These are phyloP conservation scores for Elsinoe arachidis DNA, from an alignment of 2,329 filamentous ascomycete species.

Conservation along the genomic window DNA sequence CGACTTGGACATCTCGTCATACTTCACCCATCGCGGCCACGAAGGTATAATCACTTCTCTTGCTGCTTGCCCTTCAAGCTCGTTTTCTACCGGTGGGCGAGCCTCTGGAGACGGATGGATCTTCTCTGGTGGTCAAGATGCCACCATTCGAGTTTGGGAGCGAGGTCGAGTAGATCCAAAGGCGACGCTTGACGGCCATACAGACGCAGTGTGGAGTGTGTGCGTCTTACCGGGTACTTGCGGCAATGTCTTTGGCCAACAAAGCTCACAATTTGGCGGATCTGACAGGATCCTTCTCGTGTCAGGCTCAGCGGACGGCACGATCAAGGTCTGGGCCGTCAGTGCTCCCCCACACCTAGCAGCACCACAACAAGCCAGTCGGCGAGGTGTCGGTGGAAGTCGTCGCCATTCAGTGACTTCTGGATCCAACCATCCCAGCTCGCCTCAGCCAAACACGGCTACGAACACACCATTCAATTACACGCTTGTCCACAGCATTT, in stretches of 20 bases:
- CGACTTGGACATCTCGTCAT: slow-evolving; percentile 84
- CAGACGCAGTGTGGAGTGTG: slow-evolving; percentile 90
- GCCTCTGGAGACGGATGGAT: slow-evolving; percentile 94
- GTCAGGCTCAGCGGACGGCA: slow-evolving; percentile 84
- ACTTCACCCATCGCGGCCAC: slow-evolving; percentile 93
- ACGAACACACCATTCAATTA: slow-evolving; percentile 80
- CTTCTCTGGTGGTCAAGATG: slow-evolving; percentile 92
- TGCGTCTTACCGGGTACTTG: slow-evolving; percentile 83
- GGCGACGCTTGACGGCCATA: slow-evolving; percentile 86
- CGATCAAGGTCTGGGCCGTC: slow-evolving; percentile 87
- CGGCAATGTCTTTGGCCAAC: slow-evolving; percentile 65
- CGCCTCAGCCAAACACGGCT: slow-evolving; percentile 79
- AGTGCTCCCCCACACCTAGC: slow-evolving; percentile 80
- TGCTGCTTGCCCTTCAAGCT: slow-evolving; percentile 78
- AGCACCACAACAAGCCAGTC: slow-evolving; percentile 65
- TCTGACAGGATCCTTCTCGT: slow-evolving; percentile 82
- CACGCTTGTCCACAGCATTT: slow-evolving; percentile 79
- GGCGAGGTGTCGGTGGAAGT: slow-evolving; percentile 63
- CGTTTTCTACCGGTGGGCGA: slow-evolving; percentile 80
- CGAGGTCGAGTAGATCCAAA: slow-evolving; percentile 89
- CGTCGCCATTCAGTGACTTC: slow-evolving; percentile 89
- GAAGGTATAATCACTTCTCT: slow-evolving; percentile 81
- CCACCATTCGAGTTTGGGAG: slow-evolving; percentile 91
- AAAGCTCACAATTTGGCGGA: slow-evolving; percentile 60
- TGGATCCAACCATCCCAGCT: slow-evolving; percentile 82